A percentile compares a stretch with the other conserved stretches of the same genome.
phyloP scores from a whole-genome alignment of 805 yeast species.

The Tetrapisispora arboricola region DNA sequence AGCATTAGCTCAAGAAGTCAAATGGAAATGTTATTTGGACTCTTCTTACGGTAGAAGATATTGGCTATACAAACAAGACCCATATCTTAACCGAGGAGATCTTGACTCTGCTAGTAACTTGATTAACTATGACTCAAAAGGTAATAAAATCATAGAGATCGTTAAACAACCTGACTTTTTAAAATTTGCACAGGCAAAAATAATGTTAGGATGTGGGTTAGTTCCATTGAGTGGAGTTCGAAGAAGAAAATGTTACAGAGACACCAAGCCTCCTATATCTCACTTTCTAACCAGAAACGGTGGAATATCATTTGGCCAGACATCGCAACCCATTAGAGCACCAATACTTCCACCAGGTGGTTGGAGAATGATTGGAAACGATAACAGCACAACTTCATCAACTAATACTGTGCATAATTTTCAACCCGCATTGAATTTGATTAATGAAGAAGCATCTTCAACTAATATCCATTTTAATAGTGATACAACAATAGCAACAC shows the following conservation, averaged over 20 bases:
- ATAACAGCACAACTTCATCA: no score
- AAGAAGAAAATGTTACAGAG: constrained; percentile 23
- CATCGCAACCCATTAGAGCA: constrained; percentile 14
- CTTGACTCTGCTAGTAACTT: constrained; percentile 28
- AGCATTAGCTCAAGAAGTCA: constrained; percentile 14
- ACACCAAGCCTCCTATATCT: constrained; percentile 27
- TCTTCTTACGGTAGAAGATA: constrained; percentile 58
- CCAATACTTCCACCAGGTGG: constrained; percentile 29
- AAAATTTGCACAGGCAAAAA: constrained; percentile 32
- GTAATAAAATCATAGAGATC: constrained; percentile 42
- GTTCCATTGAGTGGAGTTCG: constrained; percentile 22
- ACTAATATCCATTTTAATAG: neutral
- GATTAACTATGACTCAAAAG: constrained; percentile 54
- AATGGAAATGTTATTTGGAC: constrained; percentile 29
- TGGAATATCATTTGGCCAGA: constrained; percentile 18
- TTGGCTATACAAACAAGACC: constrained; percentile 55
- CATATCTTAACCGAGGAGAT: constrained; percentile 27
- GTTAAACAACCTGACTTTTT: constrained; percentile 32
- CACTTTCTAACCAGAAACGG: constrained; percentile 27
- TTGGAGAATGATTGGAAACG: constrained; percentile 20
- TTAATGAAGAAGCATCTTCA: neutral
- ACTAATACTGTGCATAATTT: neutral
- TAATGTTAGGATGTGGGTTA: constrained; percentile 30
- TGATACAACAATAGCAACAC: neutral
- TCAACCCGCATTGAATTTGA: neutral